A percentile compares a stretch with the other conserved stretches of the same genome.
Conservation (phyloP, 768 basidiomycete species). For the Trametes cingulata region DNA sequence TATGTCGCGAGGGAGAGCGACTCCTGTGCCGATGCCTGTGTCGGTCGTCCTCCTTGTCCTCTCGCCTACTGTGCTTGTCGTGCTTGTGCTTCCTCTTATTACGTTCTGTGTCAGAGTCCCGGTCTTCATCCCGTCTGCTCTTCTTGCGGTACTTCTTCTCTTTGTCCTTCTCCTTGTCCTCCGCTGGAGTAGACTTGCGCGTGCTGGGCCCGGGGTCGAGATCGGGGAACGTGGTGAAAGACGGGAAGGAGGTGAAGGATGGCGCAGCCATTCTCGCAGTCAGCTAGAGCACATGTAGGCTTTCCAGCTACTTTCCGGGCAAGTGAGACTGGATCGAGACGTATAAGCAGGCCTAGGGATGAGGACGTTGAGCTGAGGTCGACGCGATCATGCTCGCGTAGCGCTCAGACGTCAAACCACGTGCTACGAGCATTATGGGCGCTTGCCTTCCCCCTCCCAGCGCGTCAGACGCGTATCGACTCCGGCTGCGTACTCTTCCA, state of each 20-base stretch:
- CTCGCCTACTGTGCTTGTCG: conserved; percentile 29
- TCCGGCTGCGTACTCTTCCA: neutral
- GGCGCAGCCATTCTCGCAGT: conserved; percentile 66
- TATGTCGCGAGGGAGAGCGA: conserved; percentile 8
- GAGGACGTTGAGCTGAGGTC: too few species aligned
- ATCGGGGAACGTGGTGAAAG: conserved; percentile 72
- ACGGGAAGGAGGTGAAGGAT: conserved; percentile 71
- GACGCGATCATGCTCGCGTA: too few species aligned
- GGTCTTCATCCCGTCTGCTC: neutral
- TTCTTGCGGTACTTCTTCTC: conserved; percentile 15
- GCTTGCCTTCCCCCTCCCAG: neutral
- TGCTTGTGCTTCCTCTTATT: conserved; percentile 26
- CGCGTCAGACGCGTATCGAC: neutral
- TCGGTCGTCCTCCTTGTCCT: conserved; percentile 23
- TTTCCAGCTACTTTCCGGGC: too few species aligned
- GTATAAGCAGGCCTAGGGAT: neutral
- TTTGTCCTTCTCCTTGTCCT: conserved; percentile 15
- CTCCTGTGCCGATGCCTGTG: conserved; percentile 23
- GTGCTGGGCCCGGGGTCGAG: conserved; percentile 46
- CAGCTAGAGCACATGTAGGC: conserved; percentile 33
- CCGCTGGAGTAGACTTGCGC: conserved; percentile 22
- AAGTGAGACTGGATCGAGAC: neutral
- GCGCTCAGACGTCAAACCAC: neutral
- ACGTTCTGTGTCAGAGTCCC: neutral
- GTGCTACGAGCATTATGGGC: conserved; percentile 8